These are phyloP conservation scores for Candida sonorensis DNA, from an alignment of 805 yeast species.

Conservation along the genomic window DNA sequence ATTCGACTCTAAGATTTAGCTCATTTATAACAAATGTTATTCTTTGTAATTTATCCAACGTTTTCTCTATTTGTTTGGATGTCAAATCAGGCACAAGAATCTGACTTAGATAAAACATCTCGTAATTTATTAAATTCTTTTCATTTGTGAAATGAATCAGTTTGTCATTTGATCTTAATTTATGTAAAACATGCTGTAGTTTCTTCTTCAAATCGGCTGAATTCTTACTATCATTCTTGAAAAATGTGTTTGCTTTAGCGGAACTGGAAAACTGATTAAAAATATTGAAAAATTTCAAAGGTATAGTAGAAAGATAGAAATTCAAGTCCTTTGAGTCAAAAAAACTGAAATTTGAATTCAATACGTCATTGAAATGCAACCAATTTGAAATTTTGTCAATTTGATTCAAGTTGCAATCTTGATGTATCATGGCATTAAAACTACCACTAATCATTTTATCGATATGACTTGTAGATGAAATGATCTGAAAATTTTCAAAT, in stretches of 20 bases:
- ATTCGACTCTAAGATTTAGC: slow-evolving; percentile 4
- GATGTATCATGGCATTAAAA: slow-evolving; percentile 55
- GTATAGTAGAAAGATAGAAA: slow-evolving; percentile 46
- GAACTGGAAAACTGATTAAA: slow-evolving; percentile 53
- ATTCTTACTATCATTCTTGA: too few relatives aligned
- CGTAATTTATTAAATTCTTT: slow-evolving; percentile 22
- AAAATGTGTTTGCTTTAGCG: too few relatives aligned
- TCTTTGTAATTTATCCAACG: too few relatives aligned
- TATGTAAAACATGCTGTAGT: slow-evolving; percentile 28
- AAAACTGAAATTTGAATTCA: slow-evolving; percentile 41
- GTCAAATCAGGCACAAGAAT: slow-evolving; percentile 14
- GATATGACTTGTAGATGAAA: slow-evolving; percentile 37
- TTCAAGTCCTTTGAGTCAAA: slow-evolving; percentile 30
- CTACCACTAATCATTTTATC: slow-evolving; percentile 70
- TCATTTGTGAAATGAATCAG: slow-evolving; percentile 13
- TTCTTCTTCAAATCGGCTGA: slow-evolving; percentile 31
- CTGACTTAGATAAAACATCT: slow-evolving; percentile 8
- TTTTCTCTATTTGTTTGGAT: slow-evolving; percentile 8
- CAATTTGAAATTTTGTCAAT: slow-evolving; percentile 67
- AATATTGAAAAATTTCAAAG: slow-evolving; percentile 53
- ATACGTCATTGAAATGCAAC: slow-evolving; percentile 64
- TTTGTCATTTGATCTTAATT: slow-evolving; percentile 26
- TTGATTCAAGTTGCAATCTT: slow-evolving; percentile 55
- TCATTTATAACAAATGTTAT: too few relatives aligned
- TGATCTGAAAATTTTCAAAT: slow-evolving; percentile 37